phyloP scores from a whole-genome alignment of 768 basidiomycete species.

The Trametopsis cervina region DNA sequence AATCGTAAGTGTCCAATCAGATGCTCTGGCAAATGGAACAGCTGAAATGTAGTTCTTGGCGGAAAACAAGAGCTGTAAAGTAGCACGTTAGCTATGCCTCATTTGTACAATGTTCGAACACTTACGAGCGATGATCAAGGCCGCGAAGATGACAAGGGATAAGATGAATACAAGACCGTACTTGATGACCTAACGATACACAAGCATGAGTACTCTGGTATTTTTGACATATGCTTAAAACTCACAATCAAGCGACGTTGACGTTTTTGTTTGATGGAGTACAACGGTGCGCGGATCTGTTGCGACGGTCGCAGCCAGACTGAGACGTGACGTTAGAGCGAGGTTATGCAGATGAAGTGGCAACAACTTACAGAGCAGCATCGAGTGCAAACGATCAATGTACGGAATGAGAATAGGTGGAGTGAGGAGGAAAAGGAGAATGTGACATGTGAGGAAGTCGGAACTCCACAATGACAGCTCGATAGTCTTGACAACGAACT shows the following conservation, averaged over 20 bases:
- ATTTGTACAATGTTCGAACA: slow-evolving; percentile 10
- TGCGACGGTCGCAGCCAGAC: slow-evolving; percentile 95
- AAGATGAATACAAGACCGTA: slow-evolving; percentile 74
- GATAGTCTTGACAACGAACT: slow-evolving; percentile 96
- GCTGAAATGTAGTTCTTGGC: slow-evolving; percentile 19
- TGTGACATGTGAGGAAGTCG: slow-evolving; percentile 82
- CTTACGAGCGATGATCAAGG: slow-evolving; percentile 75
- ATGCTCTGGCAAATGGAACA: slow-evolving; percentile 23
- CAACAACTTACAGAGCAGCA: slow-evolving; percentile 70
- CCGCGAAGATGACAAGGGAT: slow-evolving; percentile 63
- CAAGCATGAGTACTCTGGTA: no score
- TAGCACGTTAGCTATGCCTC: background rate
- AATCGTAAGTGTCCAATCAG: slow-evolving; percentile 18
- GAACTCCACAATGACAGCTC: slow-evolving; percentile 95
- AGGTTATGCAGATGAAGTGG: background rate
- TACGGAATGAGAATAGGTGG: slow-evolving; percentile 87
- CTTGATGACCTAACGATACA: slow-evolving; percentile 66
- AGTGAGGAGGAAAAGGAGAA: slow-evolving; percentile 87
- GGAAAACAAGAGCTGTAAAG: slow-evolving; percentile 22
- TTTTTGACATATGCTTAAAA: slow-evolving; percentile 12
- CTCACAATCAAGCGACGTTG: slow-evolving; percentile 87
- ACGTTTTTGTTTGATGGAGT: slow-evolving; percentile 81
- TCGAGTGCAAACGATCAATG: slow-evolving; percentile 87
- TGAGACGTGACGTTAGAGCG: slow-evolving; percentile 27
- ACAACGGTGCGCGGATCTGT: slow-evolving; percentile 89